These are phyloP conservation scores for Diaporthe sp. DNA, from an alignment of 2,329 filamentous ascomycete species.

Conservation along the genomic window DNA sequence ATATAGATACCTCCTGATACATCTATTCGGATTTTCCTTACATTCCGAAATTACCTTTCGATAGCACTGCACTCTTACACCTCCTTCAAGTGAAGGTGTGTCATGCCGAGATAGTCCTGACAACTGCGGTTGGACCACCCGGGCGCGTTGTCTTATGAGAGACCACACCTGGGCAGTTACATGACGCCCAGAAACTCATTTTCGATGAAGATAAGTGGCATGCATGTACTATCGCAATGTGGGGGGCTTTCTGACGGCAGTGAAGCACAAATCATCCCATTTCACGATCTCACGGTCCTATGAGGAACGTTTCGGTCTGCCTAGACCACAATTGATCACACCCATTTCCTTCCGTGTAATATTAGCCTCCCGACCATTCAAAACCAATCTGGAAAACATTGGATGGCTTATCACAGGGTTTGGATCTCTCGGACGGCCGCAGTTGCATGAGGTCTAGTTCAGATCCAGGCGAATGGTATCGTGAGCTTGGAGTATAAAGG, in stretches of 20 bases:
- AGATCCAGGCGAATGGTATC: neutral
- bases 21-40: neutral
- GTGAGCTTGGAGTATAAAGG: constrained; percentile 26
- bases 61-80: neutral
- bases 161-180: neutral
- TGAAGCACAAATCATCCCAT: constrained; percentile 1
- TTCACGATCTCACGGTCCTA: neutral
- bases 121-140: neutral
- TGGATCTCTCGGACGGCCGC: neutral
- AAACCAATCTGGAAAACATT: constrained; percentile 7
- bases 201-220: neutral
- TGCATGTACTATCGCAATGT: neutral
- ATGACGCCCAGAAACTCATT: neutral
- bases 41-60: constrained; percentile 11
- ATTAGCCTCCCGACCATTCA: constrained; percentile 22
- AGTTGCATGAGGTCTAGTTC: neutral
- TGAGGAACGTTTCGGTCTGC: neutral
- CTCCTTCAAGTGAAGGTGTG: neutral
- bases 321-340: constrained; percentile 17
- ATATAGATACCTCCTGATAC: neutral
- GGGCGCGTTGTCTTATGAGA: neutral
- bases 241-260: neutral
- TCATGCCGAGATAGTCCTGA: neutral
- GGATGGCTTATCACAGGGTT: neutral
- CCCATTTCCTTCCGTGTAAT: constrained; percentile 16